Percentiles rank a stretch among this genome's conserved stretches.
Conservation (phyloP, 768 basidiomycete species). For the Psilocybe tampanensis region DNA sequence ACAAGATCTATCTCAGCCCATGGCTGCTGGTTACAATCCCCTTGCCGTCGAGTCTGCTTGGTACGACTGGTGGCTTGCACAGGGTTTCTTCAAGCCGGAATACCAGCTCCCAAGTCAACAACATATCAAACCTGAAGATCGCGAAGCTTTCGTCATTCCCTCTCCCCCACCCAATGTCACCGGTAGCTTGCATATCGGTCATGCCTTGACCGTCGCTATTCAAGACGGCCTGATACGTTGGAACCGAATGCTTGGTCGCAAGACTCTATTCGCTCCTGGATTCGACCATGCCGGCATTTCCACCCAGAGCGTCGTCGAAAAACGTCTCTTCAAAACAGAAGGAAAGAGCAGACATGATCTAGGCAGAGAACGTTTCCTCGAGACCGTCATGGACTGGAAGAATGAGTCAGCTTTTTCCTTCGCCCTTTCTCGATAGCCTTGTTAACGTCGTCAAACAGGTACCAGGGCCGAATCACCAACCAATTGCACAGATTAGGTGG, state of each 20-base stretch:
- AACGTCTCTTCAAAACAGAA: conserved; percentile 80
- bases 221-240: conserved; percentile 91
- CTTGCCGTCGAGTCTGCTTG: conserved; percentile 92
- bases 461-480: conserved; percentile 89
- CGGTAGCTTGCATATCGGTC: conserved; percentile 93
- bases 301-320: conserved; percentile 97
- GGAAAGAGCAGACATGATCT: conserved; percentile 90
- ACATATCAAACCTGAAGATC: conserved; percentile 59
- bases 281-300: conserved; percentile 99
- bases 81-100: conserved; percentile 89
- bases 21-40: conserved; percentile 95
- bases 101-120: conserved; percentile 51
- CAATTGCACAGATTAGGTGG: conserved; percentile 89
- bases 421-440: conserved; percentile 45
- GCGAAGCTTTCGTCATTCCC: conserved; percentile 74
- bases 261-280: conserved; percentile 88
- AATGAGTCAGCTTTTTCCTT: conserved; percentile 72
- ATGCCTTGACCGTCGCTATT: conserved; percentile 88
- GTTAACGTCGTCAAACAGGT: conserved; percentile 47
- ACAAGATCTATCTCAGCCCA: conserved; percentile 81
- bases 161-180: conserved; percentile 97
- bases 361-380: conserved; percentile 90
- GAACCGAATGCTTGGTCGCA: conserved; percentile 96
- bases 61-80: conserved; percentile 97
- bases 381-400: conserved; percentile 95